Conservation (phyloP, 345 rosid genomes). For the Hibiscus mutabilis region DNA sequence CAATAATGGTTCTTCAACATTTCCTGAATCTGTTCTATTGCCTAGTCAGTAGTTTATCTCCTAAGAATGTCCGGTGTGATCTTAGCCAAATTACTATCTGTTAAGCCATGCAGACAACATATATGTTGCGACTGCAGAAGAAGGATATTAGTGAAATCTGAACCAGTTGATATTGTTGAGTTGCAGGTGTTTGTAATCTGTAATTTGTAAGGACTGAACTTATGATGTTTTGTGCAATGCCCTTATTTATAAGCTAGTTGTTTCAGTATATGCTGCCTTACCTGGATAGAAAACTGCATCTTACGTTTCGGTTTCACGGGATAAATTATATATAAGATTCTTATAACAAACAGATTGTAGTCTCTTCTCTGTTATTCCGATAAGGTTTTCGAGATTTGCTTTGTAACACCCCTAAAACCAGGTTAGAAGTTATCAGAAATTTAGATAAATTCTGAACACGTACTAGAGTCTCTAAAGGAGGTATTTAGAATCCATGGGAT, state of each 20-base stretch:
- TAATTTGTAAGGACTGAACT: not conserved
- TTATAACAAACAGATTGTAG: not conserved
- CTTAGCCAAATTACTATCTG: not conserved
- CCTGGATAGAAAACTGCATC: not conserved
- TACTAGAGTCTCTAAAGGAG: no score
- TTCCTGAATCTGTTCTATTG: constrained; percentile 44
- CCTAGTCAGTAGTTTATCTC: constrained; percentile 18
- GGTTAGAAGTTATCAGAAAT: no score
- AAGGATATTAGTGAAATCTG: not conserved
- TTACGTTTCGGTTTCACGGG: not conserved
- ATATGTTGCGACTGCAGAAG: not conserved
- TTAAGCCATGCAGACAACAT: not conserved
- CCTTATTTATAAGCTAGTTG: not conserved
- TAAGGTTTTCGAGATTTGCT: not conserved
- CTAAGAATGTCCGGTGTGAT: not conserved
- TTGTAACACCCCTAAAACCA: no score
- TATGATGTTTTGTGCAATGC: not conserved
- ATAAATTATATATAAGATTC: not conserved
- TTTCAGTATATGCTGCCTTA: not conserved
- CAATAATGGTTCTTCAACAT: constrained; percentile 64
- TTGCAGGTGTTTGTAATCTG: not conserved
- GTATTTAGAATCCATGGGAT: no score
- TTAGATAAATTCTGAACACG: no score
- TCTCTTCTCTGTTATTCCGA: not conserved
- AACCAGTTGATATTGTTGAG: not conserved